Percentiles rank a stretch among this genome's conserved stretches.
These are phyloP conservation scores for Candida nanaspora DNA, from an alignment of 805 yeast genomes.

Conservation along the genomic window DNA sequence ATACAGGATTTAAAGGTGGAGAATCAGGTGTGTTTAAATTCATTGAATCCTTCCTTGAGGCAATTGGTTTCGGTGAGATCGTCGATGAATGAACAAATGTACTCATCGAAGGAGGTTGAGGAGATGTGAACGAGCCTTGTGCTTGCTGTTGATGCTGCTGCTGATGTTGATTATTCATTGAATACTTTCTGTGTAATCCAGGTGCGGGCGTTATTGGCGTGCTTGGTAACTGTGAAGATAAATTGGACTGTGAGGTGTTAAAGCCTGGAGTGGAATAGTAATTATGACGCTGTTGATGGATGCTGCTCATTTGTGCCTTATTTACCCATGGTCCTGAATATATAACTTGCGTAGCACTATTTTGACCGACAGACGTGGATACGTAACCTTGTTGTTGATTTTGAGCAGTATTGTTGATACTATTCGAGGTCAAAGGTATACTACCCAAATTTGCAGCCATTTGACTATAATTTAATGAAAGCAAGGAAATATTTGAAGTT, in stretches of 20 bases:
- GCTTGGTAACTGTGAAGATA: neutral
- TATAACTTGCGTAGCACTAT: neutral
- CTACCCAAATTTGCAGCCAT: neutral
- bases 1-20: constrained; percentile 44
- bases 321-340: constrained; percentile 3
- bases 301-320: constrained; percentile 4
- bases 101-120: neutral
- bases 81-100: neutral
- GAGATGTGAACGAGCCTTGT: neutral
- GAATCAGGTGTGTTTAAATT: constrained; percentile 34
- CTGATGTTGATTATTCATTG: constrained; percentile 4
- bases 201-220: constrained; percentile 1
- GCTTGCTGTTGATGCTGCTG: neutral
- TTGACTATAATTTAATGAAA: constrained; percentile 22
- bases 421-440: constrained; percentile 5
- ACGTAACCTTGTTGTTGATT: neutral
- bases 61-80: neutral
- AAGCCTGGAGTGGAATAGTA: constrained; percentile 3
- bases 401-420: constrained; percentile 1
- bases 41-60: neutral
- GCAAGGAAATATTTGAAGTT: constrained; percentile 27
- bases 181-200: constrained; percentile 2
- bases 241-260: constrained; percentile 3
- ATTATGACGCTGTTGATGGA: constrained; percentile 14
- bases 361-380: neutral